Evolutionary conservation across 2,329 filamentous ascomycete species (phyloP).

Genomic region (Alternaria gaisen): DNA sequence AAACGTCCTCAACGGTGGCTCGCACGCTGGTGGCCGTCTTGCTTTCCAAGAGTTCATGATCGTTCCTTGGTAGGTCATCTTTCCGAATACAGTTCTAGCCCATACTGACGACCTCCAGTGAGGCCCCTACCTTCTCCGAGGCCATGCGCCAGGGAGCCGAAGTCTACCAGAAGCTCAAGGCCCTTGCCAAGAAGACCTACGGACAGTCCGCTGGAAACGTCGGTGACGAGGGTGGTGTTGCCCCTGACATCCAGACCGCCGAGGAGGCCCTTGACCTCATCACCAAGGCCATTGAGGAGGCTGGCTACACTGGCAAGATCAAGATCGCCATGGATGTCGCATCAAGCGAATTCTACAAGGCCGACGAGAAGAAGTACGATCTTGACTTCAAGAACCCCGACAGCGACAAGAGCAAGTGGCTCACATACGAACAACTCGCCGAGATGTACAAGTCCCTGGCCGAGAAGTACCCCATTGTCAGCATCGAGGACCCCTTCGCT

Average conservation of each 20-base stretch:
- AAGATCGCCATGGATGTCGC: slow-evolving; percentile 99
- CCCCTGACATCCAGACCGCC: slow-evolving; percentile 96
- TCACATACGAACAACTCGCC: slow-evolving; percentile 97
- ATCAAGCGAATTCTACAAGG: slow-evolving; percentile 99
- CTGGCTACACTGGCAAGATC: slow-evolving; percentile 94
- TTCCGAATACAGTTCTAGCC: slow-evolving; percentile 15
- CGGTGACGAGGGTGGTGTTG: slow-evolving; percentile 99
- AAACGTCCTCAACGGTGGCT: slow-evolving; percentile 74
- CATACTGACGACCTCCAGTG: slow-evolving; percentile 56
- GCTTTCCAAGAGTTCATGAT: slow-evolving; percentile 69
- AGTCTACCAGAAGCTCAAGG: slow-evolving; percentile 98
- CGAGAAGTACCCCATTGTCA: slow-evolving; percentile 98
- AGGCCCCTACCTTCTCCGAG: slow-evolving; percentile 91
- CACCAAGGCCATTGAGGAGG: slow-evolving; percentile 89
- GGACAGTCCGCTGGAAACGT: slow-evolving; percentile 99
- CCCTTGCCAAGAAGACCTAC: slow-evolving; percentile 98
- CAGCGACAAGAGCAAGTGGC: slow-evolving; percentile 94
- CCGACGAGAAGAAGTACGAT: slow-evolving; percentile 97
- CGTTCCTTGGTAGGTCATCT: slow-evolving; percentile 55
- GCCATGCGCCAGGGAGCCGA: slow-evolving; percentile 95
- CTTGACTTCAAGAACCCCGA: slow-evolving; percentile 99
- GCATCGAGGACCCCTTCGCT: slow-evolving; percentile 98
- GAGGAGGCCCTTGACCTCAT: slow-evolving; percentile 98
- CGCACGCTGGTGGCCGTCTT: slow-evolving; percentile 93
- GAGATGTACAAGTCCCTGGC: slow-evolving; percentile 86